These are phyloP conservation scores for Fusarium nelsonii DNA, from an alignment of 2,329 filamentous ascomycete genomes.

Conservation along the genomic window DNA sequence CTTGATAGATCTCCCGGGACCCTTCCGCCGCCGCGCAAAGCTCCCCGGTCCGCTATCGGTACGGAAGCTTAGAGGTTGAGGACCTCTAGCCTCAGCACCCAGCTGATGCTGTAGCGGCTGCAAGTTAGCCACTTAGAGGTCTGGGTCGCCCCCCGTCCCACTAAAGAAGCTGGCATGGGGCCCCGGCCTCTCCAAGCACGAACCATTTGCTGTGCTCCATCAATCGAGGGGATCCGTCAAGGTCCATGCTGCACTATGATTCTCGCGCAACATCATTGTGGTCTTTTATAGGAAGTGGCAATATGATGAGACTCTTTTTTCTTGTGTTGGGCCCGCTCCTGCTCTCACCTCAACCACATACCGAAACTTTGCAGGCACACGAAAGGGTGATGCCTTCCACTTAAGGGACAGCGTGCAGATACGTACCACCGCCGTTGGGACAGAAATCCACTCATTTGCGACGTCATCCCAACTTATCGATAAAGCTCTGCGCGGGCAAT, in stretches of 20 bases:
- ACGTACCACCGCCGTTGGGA: conserved; percentile 46
- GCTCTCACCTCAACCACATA: conserved; percentile 30
- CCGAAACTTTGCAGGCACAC: conserved; percentile 14
- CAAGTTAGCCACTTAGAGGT: conserved; percentile 22
- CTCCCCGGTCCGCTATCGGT: conserved; percentile 40
- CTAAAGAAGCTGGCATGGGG: conserved; percentile 37
- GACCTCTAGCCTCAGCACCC: conserved; percentile 1
- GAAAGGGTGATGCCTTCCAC: conserved; percentile 23
- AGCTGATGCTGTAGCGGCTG: conserved; percentile 1
- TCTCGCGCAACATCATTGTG: conserved; percentile 33
- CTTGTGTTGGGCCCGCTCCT: conserved; percentile 28
- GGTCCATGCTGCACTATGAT: conserved; percentile 36
- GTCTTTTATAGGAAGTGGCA: conserved; percentile 30
- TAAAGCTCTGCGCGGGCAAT: conserved; percentile 44
- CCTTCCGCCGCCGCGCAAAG: conserved; percentile 20
- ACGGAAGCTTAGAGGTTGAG: conserved; percentile 1
- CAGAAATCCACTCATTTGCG: conserved; percentile 37
- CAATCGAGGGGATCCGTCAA: conserved; percentile 16
- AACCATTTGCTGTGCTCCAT: conserved; percentile 25
- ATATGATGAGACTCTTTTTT: conserved; percentile 19
- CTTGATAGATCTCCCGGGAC: conserved; percentile 10
- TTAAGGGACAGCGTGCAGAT: conserved; percentile 29
- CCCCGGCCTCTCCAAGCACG: conserved; percentile 20
- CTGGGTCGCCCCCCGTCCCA: conserved; percentile 15
- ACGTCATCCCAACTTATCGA: conserved; percentile 50